Conservation (phyloP, 768 basidiomycete species). For the Tylopilus subfusipes region DNA sequence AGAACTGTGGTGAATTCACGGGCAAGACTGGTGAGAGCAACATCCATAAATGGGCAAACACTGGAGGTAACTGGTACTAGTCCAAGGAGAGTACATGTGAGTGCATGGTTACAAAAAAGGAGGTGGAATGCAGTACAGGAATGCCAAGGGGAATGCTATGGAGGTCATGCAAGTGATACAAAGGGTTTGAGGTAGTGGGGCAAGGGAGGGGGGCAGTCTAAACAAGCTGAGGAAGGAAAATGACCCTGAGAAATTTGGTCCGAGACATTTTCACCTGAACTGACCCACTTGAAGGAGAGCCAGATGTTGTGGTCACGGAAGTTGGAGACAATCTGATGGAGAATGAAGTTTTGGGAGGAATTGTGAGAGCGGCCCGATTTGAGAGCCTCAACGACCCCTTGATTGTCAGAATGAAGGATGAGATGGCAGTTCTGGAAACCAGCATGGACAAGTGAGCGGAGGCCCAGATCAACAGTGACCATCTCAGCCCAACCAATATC, state of each 20-base stretch:
- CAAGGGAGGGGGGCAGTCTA: neutral
- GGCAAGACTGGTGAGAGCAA: no score
- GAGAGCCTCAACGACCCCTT: slow-evolving; percentile 31
- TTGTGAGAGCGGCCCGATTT: neutral
- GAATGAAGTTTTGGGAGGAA: neutral
- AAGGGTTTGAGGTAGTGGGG: neutral
- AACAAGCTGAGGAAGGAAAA: slow-evolving; percentile 19
- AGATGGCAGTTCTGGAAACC: slow-evolving; percentile 24
- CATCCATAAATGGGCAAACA: no score
- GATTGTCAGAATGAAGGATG: slow-evolving; percentile 39
- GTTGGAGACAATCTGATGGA: neutral
- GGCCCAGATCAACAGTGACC: neutral
- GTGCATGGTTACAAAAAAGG: no score
- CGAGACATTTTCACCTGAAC: slow-evolving; percentile 32
- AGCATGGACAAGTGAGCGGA: neutral
- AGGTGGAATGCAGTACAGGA: no score
- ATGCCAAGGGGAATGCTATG: no score
- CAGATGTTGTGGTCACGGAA: slow-evolving; percentile 1
- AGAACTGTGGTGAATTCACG: no score
- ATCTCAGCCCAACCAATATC: neutral
- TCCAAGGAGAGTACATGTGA: no score
- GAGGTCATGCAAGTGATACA: no score
- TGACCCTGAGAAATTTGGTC: slow-evolving; percentile 37
- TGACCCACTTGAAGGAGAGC: slow-evolving; percentile 2
- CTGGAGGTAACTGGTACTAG: no score